phyloP scores from a whole-genome alignment of 2,329 filamentous ascomycete species.

The Blastomyces silverae region DNA sequence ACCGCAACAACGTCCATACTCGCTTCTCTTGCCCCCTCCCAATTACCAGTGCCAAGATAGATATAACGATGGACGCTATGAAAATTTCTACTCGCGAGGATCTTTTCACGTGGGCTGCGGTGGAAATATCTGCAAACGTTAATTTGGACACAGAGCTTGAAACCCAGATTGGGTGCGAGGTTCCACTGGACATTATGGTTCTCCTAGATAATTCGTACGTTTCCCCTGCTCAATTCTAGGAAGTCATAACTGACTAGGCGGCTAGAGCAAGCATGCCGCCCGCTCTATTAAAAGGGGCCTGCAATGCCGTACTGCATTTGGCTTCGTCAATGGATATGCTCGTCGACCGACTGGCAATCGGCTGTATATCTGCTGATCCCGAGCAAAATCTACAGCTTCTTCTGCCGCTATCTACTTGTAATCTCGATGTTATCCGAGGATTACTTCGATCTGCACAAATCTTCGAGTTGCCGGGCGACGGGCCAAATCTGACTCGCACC shows the following conservation, averaged over 20 bases:
- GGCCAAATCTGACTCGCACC: constrained; percentile 16
- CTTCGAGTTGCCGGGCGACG: constrained; percentile 18
- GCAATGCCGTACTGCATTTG: constrained; percentile 24
- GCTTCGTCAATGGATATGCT: constrained; percentile 24
- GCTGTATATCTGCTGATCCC: constrained; percentile 24
- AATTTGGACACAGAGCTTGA: constrained; percentile 15
- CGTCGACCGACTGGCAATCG: constrained; percentile 27
- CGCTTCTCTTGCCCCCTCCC: constrained; percentile 15
- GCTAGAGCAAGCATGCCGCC: constrained; percentile 20
- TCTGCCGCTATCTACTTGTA: constrained; percentile 26
- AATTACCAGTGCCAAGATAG: constrained; percentile 18
- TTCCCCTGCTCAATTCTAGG: constrained; percentile 13
- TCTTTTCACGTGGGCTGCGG: constrained; percentile 30
- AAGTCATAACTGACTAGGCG: constrained; percentile 18
- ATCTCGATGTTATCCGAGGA: constrained; percentile 21
- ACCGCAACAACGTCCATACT: constrained; percentile 10
- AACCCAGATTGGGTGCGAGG: constrained; percentile 19
- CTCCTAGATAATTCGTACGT: constrained; percentile 34
- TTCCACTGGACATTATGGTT: constrained; percentile 34
- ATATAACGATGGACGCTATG: constrained; percentile 17
- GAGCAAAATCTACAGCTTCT: constrained; percentile 25
- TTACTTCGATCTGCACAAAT: constrained; percentile 23
- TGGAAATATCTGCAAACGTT: constrained; percentile 30
- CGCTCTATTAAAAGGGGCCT: constrained; percentile 23
- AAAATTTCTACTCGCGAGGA: constrained; percentile 16